Percentiles rank a stretch among this genome's conserved stretches.
These are phyloP conservation scores for Kalaharituber pfeilii DNA, from an alignment of 2,329 filamentous ascomycete species.

Conservation along the genomic window DNA sequence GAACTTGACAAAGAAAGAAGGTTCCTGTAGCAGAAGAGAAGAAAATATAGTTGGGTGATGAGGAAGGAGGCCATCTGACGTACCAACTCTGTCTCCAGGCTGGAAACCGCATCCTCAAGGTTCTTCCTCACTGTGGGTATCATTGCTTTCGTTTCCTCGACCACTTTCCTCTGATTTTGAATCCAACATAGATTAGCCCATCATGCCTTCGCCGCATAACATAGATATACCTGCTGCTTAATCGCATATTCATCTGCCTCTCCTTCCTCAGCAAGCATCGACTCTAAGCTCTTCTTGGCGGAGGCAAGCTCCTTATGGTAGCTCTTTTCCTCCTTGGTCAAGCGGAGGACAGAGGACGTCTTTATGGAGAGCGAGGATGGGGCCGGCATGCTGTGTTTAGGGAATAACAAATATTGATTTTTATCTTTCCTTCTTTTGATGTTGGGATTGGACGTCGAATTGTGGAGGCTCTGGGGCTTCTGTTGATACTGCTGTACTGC, in stretches of 20 bases:
- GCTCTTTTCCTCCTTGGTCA: slow-evolving; percentile 78
- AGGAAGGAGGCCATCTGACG: slow-evolving; percentile 35
- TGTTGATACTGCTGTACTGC: too few relatives aligned
- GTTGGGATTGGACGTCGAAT: too few relatives aligned
- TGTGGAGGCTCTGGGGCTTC: too few relatives aligned
- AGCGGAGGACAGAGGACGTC: slow-evolving; percentile 59
- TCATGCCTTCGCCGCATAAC: not conserved
- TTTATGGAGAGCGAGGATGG: slow-evolving; percentile 62
- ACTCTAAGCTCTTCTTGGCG: slow-evolving; percentile 54
- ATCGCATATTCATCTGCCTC: slow-evolving; percentile 49
- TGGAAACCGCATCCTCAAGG: slow-evolving; percentile 52
- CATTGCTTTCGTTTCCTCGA: slow-evolving; percentile 76
- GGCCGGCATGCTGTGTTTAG: slow-evolving; percentile 46
- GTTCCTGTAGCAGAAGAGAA: not conserved
- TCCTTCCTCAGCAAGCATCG: slow-evolving; percentile 42
- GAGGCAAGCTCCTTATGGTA: slow-evolving; percentile 72
- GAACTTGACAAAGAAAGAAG: not conserved
- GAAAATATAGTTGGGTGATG: slow-evolving; percentile 35
- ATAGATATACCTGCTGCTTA: slow-evolving; percentile 60
- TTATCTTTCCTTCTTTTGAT: not conserved
- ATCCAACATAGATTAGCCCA: slow-evolving; percentile 3
- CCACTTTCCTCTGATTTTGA: slow-evolving; percentile 49
- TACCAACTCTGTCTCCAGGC: slow-evolving; percentile 61
- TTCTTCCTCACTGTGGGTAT: slow-evolving; percentile 55
- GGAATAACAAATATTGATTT: slow-evolving; percentile 20